These are phyloP conservation scores for Suillus luteus DNA, from an alignment of 768 basidiomycete species.

Conservation along the genomic window DNA sequence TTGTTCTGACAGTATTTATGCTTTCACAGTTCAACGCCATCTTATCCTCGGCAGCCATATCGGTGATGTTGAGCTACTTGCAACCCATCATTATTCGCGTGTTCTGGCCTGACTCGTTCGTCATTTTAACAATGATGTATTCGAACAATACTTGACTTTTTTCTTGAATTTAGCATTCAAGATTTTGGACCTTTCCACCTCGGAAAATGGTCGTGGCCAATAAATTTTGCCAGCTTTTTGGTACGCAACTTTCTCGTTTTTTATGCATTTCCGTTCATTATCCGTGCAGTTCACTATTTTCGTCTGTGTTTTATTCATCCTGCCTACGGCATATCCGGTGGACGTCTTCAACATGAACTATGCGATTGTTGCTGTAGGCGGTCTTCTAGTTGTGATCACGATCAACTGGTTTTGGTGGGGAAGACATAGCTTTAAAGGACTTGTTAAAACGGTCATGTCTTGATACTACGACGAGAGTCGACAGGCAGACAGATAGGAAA, in stretches of 20 bases:
- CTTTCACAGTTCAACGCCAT: slow-evolving; percentile 52
- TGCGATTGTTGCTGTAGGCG: slow-evolving; percentile 53
- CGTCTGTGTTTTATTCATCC: slow-evolving; percentile 55
- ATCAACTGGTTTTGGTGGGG: slow-evolving; percentile 53
- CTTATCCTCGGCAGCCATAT: slow-evolving; percentile 55
- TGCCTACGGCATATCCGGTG: slow-evolving; percentile 57
- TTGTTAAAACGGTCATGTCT: slow-evolving; percentile 39
- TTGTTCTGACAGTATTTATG: background rate
- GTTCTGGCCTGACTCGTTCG: slow-evolving; percentile 55
- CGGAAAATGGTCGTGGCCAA: slow-evolving; percentile 53
- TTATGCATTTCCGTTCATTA: background rate
- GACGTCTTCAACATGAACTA: slow-evolving; percentile 58
- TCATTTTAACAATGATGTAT: slow-evolving; percentile 15
- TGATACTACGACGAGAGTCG: no score
- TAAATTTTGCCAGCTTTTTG: slow-evolving; percentile 50
- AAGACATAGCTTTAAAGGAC: slow-evolving; percentile 43
- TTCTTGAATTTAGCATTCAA: slow-evolving; percentile 44
- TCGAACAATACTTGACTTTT: slow-evolving; percentile 47
- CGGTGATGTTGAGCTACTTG: slow-evolving; percentile 59
- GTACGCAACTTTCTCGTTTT: slow-evolving; percentile 30
- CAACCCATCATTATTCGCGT: slow-evolving; percentile 60
- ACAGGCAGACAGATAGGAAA: background rate
- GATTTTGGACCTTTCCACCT: slow-evolving; percentile 54
- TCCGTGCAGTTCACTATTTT: slow-evolving; percentile 48
- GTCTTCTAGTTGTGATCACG: slow-evolving; percentile 44